These are phyloP conservation scores for Blastobotrys arbuscula DNA, from an alignment of 1,139 yeast species.

Conservation along the genomic window DNA sequence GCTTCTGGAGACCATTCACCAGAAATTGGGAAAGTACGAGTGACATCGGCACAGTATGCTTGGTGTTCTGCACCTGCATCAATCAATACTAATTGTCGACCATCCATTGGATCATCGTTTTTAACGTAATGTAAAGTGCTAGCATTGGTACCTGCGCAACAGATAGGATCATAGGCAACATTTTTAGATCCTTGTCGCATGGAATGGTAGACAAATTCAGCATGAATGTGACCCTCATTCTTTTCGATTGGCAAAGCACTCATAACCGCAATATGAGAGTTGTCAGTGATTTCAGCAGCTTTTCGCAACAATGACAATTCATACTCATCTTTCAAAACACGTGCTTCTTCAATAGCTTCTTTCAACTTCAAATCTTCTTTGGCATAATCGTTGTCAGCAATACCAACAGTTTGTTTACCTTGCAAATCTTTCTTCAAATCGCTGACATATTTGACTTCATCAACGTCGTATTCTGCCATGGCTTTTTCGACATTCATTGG, in stretches of 20 bases:
- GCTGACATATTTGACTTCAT: conserved; percentile 60
- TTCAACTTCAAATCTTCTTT: conserved; percentile 22
- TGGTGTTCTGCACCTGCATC: conserved; percentile 99
- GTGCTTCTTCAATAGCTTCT: conserved; percentile 78
- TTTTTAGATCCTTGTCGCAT: conserved; percentile 87
- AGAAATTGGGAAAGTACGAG: conserved; percentile 86
- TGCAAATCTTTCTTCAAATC: conserved; percentile 40
- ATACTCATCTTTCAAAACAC: conserved; percentile 76
- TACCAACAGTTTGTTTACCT: conserved; percentile 34
- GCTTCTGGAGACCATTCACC: conserved; percentile 91
- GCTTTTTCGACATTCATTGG: conserved; percentile 74
- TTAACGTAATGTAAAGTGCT: conserved; percentile 86
- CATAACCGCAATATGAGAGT: conserved; percentile 88
- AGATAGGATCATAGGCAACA: conserved; percentile 90
- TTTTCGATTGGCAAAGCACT: conserved; percentile 82
- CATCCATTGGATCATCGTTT: conserved; percentile 62
- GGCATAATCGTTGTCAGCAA: conserved; percentile 34
- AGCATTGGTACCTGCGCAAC: conserved; percentile 90
- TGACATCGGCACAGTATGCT: conserved; percentile 87
- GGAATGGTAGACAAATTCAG: conserved; percentile 91
- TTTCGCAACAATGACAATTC: conserved; percentile 71
- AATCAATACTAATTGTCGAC: conserved; percentile 63
- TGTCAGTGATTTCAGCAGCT: conserved; percentile 81
- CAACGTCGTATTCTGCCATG: conserved; percentile 61
- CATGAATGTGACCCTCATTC: conserved; percentile 88